A percentile compares a stretch with the other conserved stretches of the same genome.
Evolutionary conservation across 2,329 filamentous ascomycete species (phyloP).

Genomic region (Cladosporium sp.): DNA sequence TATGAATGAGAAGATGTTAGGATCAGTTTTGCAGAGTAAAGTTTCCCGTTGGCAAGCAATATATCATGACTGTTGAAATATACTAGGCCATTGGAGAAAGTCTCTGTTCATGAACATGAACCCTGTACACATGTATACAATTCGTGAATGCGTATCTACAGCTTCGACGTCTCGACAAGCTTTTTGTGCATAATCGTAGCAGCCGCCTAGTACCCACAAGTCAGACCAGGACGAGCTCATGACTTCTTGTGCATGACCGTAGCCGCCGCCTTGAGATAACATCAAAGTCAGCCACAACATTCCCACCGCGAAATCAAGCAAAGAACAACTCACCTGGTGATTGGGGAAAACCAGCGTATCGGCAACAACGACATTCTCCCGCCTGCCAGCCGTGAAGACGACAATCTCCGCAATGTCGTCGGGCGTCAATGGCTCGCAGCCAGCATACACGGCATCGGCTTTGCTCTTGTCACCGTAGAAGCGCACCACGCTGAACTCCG

Average conservation of each 20-base stretch:
- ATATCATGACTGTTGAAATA: too few species aligned
- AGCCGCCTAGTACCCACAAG: constrained; percentile 24
- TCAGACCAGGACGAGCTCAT: constrained; percentile 19
- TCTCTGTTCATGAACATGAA: not conserved
- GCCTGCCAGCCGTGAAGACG: constrained; percentile 79
- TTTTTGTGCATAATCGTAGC: constrained; percentile 28
- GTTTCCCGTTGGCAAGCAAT: not conserved
- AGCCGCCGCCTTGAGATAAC: constrained; percentile 41
- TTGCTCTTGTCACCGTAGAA: constrained; percentile 88
- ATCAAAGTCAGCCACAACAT: constrained; percentile 24
- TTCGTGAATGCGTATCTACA: constrained; percentile 22
- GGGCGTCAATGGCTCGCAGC: constrained; percentile 79
- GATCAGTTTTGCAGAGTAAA: not conserved
- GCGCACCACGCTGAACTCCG: constrained; percentile 85
- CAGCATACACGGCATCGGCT: constrained; percentile 87
- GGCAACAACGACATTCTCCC: constrained; percentile 88
- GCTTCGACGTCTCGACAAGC: constrained; percentile 23
- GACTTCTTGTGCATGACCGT: constrained; percentile 50
- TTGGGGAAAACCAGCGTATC: constrained; percentile 86
- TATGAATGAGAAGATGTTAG: not conserved
- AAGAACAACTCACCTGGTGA: constrained; percentile 70
- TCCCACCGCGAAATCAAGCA: not conserved
- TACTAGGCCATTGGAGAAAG: too few species aligned
- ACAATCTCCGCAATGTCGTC: constrained; percentile 90
- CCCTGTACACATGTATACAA: not conserved